Percentiles rank a stretch among this genome's conserved stretches.
Conservation (phyloP, 2,329 filamentous ascomycete species). For the Fusarium algeriense region DNA sequence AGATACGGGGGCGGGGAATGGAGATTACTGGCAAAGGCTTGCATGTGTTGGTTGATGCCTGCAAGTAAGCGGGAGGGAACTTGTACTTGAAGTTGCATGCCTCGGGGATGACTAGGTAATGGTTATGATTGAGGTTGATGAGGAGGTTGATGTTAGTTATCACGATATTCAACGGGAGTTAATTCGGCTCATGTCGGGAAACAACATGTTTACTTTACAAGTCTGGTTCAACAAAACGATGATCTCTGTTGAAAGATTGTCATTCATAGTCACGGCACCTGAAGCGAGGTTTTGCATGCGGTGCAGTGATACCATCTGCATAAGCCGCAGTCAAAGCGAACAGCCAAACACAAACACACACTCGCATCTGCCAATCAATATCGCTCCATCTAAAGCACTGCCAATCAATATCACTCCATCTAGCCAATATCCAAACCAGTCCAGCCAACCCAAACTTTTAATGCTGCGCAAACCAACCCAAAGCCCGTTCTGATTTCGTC, state of each 20-base stretch:
- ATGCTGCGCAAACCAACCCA: no score
- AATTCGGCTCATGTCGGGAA: conserved; percentile 26
- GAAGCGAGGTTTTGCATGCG: conserved; percentile 11
- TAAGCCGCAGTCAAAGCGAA: conserved; percentile 14
- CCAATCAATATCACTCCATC: no score
- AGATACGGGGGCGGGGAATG: background rate
- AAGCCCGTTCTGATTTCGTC: conserved; percentile 5
- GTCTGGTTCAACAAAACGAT: background rate
- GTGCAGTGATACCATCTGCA: background rate
- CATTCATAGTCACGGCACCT: background rate
- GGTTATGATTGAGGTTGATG: background rate
- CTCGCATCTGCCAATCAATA: no score
- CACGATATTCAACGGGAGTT: background rate
- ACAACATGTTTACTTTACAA: background rate
- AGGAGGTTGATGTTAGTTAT: conserved; percentile 5
- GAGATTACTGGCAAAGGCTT: background rate
- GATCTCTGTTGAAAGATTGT: conserved; percentile 8
- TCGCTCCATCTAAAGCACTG: no score
- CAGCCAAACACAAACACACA: background rate
- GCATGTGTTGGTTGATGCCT: background rate
- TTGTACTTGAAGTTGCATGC: background rate
- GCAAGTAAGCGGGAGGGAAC: background rate
- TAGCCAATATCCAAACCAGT: no score
- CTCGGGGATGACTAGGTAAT: no score
- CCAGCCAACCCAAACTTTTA: background rate